These are phyloP conservation scores for Globisporangium spinosum DNA, from an alignment of 352 stramenopile species.

Conservation along the genomic window DNA sequence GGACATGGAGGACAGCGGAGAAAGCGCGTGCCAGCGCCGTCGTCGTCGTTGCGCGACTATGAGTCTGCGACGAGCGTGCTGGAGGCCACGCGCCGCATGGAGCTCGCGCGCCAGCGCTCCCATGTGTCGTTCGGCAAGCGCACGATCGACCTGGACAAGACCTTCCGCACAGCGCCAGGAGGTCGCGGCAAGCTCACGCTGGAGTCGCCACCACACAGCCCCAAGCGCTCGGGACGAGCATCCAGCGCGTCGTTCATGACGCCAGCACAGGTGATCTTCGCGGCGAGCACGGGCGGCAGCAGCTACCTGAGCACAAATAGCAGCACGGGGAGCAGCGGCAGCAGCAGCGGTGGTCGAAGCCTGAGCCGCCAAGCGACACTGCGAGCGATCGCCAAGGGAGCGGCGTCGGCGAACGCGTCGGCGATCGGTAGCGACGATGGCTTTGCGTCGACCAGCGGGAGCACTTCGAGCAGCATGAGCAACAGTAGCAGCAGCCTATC, in stretches of 20 bases:
- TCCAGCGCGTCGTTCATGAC: constrained; percentile 27
- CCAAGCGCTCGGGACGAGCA: constrained; percentile 12
- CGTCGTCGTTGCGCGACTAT: constrained; percentile 31
- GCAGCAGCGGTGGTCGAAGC: constrained; percentile 2
- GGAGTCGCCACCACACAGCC: constrained; percentile 21
- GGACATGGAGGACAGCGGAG: constrained; percentile 8
- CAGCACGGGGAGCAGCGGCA: constrained; percentile 10
- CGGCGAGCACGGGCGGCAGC: constrained; percentile 18
- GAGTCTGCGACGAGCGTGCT: constrained; percentile 43
- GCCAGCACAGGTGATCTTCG: constrained; percentile 24
- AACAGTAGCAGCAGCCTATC: constrained; percentile 8
- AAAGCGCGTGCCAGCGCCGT: constrained; percentile 7
- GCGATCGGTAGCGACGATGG: constrained; percentile 16
- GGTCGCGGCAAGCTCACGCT: constrained; percentile 35
- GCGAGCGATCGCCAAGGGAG: constrained; percentile 23
- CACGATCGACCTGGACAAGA: constrained; percentile 43
- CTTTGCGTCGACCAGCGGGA: constrained; percentile 15
- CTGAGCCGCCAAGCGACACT: constrained; percentile 20
- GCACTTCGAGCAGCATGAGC: constrained; percentile 11
- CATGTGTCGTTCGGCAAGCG: constrained; percentile 48
- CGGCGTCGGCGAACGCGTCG: constrained; percentile 20
- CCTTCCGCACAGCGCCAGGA: constrained; percentile 54
- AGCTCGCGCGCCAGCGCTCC: constrained; percentile 45
- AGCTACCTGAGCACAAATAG: constrained; percentile 19
- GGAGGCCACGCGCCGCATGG: constrained; percentile 34